A percentile compares a stretch with the other conserved stretches of the same genome.
Conservation (phyloP, 2,329 filamentous ascomycete genomes). For the Aureobasidium sp. region DNA sequence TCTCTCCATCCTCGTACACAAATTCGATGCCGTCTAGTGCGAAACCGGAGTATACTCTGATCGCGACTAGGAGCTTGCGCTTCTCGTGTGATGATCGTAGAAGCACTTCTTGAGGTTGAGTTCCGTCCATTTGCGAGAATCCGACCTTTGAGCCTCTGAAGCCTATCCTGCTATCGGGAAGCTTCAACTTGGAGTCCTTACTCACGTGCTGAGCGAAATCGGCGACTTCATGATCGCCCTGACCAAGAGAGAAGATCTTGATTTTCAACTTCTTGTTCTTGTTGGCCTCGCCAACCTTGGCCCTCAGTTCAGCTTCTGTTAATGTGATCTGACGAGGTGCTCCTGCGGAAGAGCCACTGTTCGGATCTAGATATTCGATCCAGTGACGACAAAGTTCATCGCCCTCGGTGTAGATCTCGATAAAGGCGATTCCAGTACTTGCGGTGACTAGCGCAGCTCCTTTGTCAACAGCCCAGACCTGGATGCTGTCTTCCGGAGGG, state of each 20-base stretch:
- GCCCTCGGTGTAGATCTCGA: constrained; percentile 71
- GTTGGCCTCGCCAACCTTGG: constrained; percentile 61
- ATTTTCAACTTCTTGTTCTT: constrained; percentile 61
- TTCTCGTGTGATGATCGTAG: constrained; percentile 60
- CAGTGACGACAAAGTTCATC: constrained; percentile 72
- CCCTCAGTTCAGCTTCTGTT: constrained; percentile 65
- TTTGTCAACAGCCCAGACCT: constrained; percentile 77
- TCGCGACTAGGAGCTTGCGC: constrained; percentile 63
- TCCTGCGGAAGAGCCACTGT: constrained; percentile 42
- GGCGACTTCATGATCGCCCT: constrained; percentile 65
- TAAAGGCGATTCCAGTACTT: constrained; percentile 70
- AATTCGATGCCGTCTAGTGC: constrained; percentile 86
- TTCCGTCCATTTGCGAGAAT: constrained; percentile 60
- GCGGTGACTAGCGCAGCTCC: constrained; percentile 69
- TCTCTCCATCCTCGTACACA: constrained; percentile 77
- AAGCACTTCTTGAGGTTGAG: constrained; percentile 61
- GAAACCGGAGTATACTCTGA: constrained; percentile 68
- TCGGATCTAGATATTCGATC: constrained; percentile 66
- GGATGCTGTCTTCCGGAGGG: constrained; percentile 61
- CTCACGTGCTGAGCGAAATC: constrained; percentile 62
- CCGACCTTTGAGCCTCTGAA: constrained; percentile 71
- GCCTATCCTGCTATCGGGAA: constrained; percentile 65
- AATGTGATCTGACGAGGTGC: constrained; percentile 65
- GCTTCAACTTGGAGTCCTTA: constrained; percentile 63
- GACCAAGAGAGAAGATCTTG: constrained; percentile 66